Conservation (phyloP, 768 basidiomycete genomes). For the Boletus rex-veris region DNA sequence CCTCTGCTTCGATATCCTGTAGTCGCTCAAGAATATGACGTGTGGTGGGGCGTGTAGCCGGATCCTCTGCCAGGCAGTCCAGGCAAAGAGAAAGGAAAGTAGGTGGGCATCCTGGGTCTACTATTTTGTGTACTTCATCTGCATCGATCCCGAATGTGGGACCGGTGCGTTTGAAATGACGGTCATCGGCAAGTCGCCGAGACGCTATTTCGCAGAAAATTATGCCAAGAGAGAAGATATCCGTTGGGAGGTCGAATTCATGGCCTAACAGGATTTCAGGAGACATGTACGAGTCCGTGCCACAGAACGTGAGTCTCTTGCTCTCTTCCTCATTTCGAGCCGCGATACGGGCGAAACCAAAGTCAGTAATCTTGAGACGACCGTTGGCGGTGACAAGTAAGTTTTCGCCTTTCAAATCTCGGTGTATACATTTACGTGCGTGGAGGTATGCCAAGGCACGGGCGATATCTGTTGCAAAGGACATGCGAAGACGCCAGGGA, state of each 20-base stretch:
- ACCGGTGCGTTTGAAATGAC: slow-evolving; percentile 69
- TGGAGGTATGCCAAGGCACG: slow-evolving; percentile 97
- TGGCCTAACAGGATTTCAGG: slow-evolving; percentile 91
- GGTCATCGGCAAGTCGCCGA: slow-evolving; percentile 80
- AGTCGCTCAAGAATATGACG: slow-evolving; percentile 77
- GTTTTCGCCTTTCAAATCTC: slow-evolving; percentile 97
- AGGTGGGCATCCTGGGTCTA: slow-evolving; percentile 72
- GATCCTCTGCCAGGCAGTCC: slow-evolving; percentile 68
- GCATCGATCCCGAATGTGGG: slow-evolving; percentile 77
- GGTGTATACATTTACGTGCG: slow-evolving; percentile 84
- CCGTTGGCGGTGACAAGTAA: slow-evolving; percentile 93
- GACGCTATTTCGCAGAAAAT: slow-evolving; percentile 91
- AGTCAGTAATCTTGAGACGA: slow-evolving; percentile 96
- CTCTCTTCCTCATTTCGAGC: slow-evolving; percentile 88
- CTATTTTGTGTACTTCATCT: slow-evolving; percentile 65
- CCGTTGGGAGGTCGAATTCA: slow-evolving; percentile 91
- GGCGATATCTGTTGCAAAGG: slow-evolving; percentile 92
- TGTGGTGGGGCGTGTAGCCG: slow-evolving; percentile 68
- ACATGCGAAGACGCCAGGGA: slow-evolving; percentile 90
- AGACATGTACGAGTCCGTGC: slow-evolving; percentile 95
- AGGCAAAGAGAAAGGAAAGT: slow-evolving; percentile 75
- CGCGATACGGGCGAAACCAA: slow-evolving; percentile 94
- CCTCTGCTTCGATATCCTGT: slow-evolving; percentile 77
- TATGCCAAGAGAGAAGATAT: slow-evolving; percentile 91
- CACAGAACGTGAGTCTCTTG: slow-evolving; percentile 80